phyloP scores from a whole-genome alignment of 2,329 filamentous ascomycete genomes.

The Esteya vermicola region DNA sequence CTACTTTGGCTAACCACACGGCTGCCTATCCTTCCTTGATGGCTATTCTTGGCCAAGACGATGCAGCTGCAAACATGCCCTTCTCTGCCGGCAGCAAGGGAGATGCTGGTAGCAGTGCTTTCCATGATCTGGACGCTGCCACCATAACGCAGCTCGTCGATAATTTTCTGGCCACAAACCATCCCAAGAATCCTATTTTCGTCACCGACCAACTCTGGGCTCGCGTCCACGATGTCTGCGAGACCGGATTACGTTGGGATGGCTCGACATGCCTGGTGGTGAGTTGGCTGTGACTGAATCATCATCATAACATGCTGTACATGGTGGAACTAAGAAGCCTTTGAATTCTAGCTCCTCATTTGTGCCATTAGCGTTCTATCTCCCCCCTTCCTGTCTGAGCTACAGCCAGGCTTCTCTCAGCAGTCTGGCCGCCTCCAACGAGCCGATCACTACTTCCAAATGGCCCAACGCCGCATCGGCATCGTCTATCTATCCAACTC shows the following conservation, averaged over 20 bases:
- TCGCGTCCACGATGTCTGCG: conserved; percentile 22
- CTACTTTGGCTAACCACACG: no score
- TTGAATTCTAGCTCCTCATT: conserved; percentile 27
- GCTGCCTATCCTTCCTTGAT: neutral
- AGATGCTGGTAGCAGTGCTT: neutral
- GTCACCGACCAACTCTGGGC: conserved; percentile 26
- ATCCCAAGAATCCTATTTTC: conserved; percentile 36
- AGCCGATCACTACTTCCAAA: conserved; percentile 28
- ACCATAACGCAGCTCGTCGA: conserved; percentile 22
- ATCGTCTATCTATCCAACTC: conserved; percentile 23
- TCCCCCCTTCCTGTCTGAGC: conserved; percentile 19
- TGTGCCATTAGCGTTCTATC: conserved; percentile 29
- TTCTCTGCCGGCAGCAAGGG: no score
- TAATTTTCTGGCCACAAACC: conserved; percentile 31
- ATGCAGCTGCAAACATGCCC: neutral
- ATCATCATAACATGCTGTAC: no score
- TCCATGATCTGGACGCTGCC: conserved; percentile 9
- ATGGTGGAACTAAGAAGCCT: no score
- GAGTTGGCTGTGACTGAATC: neutral
- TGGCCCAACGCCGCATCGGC: conserved; percentile 33
- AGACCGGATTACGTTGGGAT: conserved; percentile 29
- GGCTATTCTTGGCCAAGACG: neutral
- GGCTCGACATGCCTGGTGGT: conserved; percentile 25
- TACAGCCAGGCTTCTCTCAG: conserved; percentile 13
- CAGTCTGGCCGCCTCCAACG: conserved; percentile 21